Base-by-base conservation (phyloP, 129 eudicot genomes). In the Centrapalus pauciflorus region DNA sequence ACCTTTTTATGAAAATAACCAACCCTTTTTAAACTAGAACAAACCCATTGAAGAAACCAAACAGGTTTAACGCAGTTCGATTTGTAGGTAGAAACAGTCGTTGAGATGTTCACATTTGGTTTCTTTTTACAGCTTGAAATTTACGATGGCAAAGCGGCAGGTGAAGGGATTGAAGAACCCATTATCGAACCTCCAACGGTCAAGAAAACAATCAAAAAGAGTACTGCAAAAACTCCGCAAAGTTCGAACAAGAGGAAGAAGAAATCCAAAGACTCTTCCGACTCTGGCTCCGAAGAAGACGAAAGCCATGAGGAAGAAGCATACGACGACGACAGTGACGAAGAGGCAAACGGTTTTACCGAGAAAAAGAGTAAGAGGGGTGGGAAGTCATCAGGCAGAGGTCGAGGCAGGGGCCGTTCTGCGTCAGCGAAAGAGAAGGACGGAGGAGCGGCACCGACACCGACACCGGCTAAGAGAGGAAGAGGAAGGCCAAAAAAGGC, bases 401-500 rank as follows among this genome's bases (percentile, higher is more conserved):
- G 89, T 5, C 84, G 89, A 58, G 89, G 89, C 14, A 32, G 72
- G 54, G 95, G 97, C 30, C 86, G 90, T 3, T 81, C 88, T 11
- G 52, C 93, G 10, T 65, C 85, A 0, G 75, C 55, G 20, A 51
- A 82, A 11, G 67, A 45, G 41, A 70, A 45, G 41, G 72, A 77
- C 16, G 69, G 57, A 61, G 66, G 54, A 1, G 4, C 77, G 1
- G 66, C 72, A 25, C 43, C 70, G 51, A 69, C 51, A n/a, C 8
- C 51, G 26, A 12, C 65, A 32, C 43, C 70, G 51, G 71, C 51
- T 13, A 82, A 71, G 46, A 17, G 78, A 20, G 89, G 87, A 76
- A 83, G 96, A 64, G 93, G 93, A 57, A 75, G 93, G 23, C 93
- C 90, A 24, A 80, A 74, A 74, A 89, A 85, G 80, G 71, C 80